A percentile compares a stretch with the other conserved stretches of the same genome.
Evolutionary conservation across 768 basidiomycete genomes (phyloP).

Genomic region (Podaxis pistillaris): DNA sequence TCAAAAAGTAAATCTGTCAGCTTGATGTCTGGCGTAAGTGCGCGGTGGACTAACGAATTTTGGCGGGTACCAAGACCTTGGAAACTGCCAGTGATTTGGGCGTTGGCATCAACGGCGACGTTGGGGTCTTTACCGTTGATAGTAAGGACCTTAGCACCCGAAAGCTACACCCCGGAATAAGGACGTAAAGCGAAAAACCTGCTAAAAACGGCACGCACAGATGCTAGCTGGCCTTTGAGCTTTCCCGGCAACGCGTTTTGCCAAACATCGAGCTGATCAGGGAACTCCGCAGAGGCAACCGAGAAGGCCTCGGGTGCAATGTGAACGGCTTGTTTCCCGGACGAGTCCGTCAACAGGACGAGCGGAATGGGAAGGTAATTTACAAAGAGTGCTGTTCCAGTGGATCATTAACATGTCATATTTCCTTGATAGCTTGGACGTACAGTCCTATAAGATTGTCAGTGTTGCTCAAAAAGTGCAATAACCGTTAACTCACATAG

Average conservation of each 20-base stretch:
- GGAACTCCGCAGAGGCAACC: constrained; percentile 51
- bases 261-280: constrained; percentile 53
- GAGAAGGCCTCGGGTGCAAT: constrained; percentile 56
- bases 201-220: constrained; percentile 29
- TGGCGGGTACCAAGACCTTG: constrained; percentile 52
- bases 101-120: constrained; percentile 50
- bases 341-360: constrained; percentile 40
- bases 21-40: neutral
- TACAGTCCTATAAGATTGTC: constrained; percentile 34
- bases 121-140: constrained; percentile 55
- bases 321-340: constrained; percentile 47
- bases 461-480: neutral
- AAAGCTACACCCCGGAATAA: constrained; percentile 24
- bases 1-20: neutral
- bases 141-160: constrained; percentile 51
- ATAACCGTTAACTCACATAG: constrained; percentile 29
- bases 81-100: constrained; percentile 48
- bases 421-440: constrained; percentile 14
- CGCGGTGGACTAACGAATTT: constrained; percentile 35
- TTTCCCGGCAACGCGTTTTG: constrained; percentile 49
- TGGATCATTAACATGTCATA: neutral
- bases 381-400: constrained; percentile 35
- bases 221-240: constrained; percentile 46
- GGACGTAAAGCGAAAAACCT: neutral
- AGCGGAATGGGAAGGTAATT: constrained; percentile 53